Percentiles rank a stretch among this genome's conserved stretches.
These are phyloP conservation scores for Balansia obtecta DNA, from an alignment of 2,329 filamentous ascomycete species.

Conservation along the genomic window DNA sequence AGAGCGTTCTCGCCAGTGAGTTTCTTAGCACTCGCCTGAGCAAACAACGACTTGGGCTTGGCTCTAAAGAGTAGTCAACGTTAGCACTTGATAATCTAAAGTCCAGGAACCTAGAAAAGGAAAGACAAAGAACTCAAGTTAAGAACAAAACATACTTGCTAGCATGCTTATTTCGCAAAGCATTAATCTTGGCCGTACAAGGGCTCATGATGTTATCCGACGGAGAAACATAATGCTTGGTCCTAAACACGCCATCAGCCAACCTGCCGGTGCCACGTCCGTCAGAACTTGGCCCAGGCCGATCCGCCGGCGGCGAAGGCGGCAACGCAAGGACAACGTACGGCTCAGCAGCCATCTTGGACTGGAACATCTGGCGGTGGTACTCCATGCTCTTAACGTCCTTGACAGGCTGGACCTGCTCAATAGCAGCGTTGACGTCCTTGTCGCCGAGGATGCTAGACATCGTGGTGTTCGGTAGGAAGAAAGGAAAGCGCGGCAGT, in stretches of 20 bases:
- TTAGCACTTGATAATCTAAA: neutral
- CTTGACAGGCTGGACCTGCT: slow-evolving; percentile 22
- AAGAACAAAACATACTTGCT: slow-evolving; percentile 48
- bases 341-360: slow-evolving; percentile 56
- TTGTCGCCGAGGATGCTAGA: slow-evolving; percentile 50
- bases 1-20: slow-evolving; percentile 34
- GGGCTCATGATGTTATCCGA: slow-evolving; percentile 86
- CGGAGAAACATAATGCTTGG: slow-evolving; percentile 54
- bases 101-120: too few species aligned
- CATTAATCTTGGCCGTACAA: slow-evolving; percentile 69
- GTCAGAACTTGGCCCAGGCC: neutral
- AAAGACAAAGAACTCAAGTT: too few species aligned
- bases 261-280: neutral
- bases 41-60: slow-evolving; percentile 58
- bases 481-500: neutral
- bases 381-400: slow-evolving; percentile 61
- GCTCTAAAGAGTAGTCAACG: slow-evolving; percentile 26
- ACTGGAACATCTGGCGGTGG: slow-evolving; percentile 62
- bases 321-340: slow-evolving; percentile 27
- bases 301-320: too few species aligned
- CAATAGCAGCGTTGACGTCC: slow-evolving; percentile 48
- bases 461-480: slow-evolving; percentile 24
- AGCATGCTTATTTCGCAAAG: slow-evolving; percentile 68
- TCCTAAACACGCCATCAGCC: slow-evolving; percentile 5
- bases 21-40: slow-evolving; percentile 52